A percentile compares a stretch with the other conserved stretches of the same genome.
Evolutionary conservation across 2,329 filamentous ascomycete species (phyloP).

Genomic region (Pyrenophora tritici-repentis): DNA sequence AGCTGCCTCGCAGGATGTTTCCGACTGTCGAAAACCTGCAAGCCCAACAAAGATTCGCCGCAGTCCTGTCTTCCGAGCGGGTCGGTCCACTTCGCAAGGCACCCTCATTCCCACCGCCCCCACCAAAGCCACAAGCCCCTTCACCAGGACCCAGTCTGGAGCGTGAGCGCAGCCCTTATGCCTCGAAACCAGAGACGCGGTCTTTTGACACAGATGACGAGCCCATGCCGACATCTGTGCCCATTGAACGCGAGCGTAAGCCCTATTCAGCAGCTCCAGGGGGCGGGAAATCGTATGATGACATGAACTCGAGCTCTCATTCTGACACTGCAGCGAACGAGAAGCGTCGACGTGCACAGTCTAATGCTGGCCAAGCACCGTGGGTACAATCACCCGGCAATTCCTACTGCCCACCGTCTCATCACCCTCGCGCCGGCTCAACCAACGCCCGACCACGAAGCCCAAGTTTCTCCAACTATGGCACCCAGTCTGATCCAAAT

Average conservation of each 20-base stretch:
- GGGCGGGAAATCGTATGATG: slow-evolving; percentile 60
- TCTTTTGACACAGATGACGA: slow-evolving; percentile 44
- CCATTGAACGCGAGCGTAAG: slow-evolving; percentile 68
- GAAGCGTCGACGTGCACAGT: slow-evolving; percentile 39
- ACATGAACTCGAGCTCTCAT: slow-evolving; percentile 29
- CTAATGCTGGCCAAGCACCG: slow-evolving; percentile 38
- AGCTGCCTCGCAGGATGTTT: slow-evolving; percentile 74
- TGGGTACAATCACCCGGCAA: slow-evolving; percentile 32
- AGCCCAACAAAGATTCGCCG: slow-evolving; percentile 64
- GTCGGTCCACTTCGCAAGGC: slow-evolving; percentile 43
- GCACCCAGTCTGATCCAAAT: slow-evolving; percentile 41
- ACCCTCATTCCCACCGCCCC: slow-evolving; percentile 44
- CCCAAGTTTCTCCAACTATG: slow-evolving; percentile 43
- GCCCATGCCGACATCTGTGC: slow-evolving; percentile 48
- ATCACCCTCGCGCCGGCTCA: slow-evolving; percentile 30
- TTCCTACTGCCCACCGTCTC: slow-evolving; percentile 24
- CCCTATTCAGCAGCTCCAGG: slow-evolving; percentile 66
- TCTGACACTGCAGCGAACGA: slow-evolving; percentile 30
- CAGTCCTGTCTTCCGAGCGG: slow-evolving; percentile 60
- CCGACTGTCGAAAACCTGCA: slow-evolving; percentile 63
- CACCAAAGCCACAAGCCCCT: slow-evolving; percentile 31
- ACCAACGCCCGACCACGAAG: slow-evolving; percentile 36
- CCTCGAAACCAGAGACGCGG: slow-evolving; percentile 28
- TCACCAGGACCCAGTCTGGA: slow-evolving; percentile 31
- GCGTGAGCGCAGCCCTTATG: slow-evolving; percentile 45